Conservation (phyloP, 108 stramenopile genomes). For the Nitzschia sp. region DNA sequence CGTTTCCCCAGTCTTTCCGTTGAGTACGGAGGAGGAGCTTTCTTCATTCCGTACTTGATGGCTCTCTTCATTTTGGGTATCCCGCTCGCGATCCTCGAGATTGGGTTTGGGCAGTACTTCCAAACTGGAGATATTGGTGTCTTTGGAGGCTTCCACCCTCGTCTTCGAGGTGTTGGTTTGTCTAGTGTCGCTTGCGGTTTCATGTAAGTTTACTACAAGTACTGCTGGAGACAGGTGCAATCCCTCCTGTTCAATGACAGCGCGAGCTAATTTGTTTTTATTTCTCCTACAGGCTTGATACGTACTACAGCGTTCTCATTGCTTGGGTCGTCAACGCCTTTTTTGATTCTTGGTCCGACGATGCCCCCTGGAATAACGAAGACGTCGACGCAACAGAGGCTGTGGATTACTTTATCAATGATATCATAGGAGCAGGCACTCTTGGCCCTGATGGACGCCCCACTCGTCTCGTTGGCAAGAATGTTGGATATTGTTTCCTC, state of each 20-base stretch:
- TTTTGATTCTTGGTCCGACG: not conserved
- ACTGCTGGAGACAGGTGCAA: no score
- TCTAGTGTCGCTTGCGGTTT: conserved; percentile 32
- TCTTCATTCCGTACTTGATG: conserved; percentile 54
- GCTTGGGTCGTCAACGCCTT: not conserved
- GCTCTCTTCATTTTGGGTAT: conserved; percentile 60
- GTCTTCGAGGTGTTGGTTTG: conserved; percentile 49
- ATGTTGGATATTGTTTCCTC: conserved; percentile 39
- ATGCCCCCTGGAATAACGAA: not conserved
- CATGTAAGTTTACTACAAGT: conserved; percentile 53
- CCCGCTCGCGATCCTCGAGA: conserved; percentile 54
- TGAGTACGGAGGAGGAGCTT: conserved; percentile 65
- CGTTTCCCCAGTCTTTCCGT: conserved; percentile 49
- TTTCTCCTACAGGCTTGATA: no score
- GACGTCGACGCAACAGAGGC: conserved; percentile 35
- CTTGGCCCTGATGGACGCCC: conserved; percentile 36
- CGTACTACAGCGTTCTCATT: conserved; percentile 45
- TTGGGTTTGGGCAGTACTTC: conserved; percentile 46
- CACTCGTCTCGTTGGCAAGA: conserved; percentile 36
- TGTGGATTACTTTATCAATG: conserved; percentile 37
- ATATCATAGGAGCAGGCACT: conserved; percentile 44
- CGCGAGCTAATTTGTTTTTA: conserved; percentile 33
- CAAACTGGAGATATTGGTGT: conserved; percentile 38
- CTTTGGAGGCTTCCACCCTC: conserved; percentile 40
- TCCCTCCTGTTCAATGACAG: no score